Evolutionary conservation across 1,139 yeast species (phyloP).

Genomic region (Pichiaceae sp.): DNA sequence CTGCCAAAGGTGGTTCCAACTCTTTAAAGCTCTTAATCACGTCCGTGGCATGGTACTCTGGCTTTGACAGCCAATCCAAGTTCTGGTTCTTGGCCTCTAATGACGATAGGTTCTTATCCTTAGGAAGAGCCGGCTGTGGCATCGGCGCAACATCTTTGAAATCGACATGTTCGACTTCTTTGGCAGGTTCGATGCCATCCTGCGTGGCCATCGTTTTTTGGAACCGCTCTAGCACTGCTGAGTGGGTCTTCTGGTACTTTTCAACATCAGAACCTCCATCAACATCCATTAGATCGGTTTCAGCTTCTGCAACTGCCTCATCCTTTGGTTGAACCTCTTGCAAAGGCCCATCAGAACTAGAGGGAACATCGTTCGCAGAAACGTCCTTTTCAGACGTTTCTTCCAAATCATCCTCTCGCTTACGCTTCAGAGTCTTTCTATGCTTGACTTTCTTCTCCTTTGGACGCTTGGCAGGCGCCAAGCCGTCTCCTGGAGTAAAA

Average conservation of each 20-base stretch:
- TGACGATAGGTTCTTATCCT: slow-evolving; percentile 33
- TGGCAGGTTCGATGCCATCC: slow-evolving; percentile 8
- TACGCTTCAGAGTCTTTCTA: not conserved
- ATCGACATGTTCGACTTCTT: slow-evolving; percentile 21
- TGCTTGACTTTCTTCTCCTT: not conserved
- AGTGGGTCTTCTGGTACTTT: slow-evolving; percentile 18
- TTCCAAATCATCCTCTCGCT: not conserved
- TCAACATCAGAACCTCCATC: slow-evolving; percentile 2
- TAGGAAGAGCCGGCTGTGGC: slow-evolving; percentile 71
- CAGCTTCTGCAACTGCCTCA: slow-evolving; percentile 6
- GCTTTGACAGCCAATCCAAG: slow-evolving; percentile 62
- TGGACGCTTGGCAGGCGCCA: not conserved
- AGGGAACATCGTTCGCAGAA: not conserved
- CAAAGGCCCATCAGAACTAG: too few relatives aligned
- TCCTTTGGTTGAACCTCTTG: slow-evolving; percentile 8
- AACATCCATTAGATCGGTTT: not conserved
- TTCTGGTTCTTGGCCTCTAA: slow-evolving; percentile 33
- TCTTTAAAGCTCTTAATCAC: slow-evolving; percentile 33
- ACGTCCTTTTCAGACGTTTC: not conserved
- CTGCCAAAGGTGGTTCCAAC: slow-evolving; percentile 29
- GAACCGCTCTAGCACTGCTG: slow-evolving; percentile 34
- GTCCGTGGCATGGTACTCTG: slow-evolving; percentile 45
- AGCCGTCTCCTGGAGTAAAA: not conserved
- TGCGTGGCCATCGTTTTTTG: slow-evolving; percentile 25
- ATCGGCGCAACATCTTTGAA: slow-evolving; percentile 59